Percentiles rank a stretch among this genome's conserved stretches.
Conservation (phyloP, 257 asterid species). For the Rhazya stricta region DNA sequence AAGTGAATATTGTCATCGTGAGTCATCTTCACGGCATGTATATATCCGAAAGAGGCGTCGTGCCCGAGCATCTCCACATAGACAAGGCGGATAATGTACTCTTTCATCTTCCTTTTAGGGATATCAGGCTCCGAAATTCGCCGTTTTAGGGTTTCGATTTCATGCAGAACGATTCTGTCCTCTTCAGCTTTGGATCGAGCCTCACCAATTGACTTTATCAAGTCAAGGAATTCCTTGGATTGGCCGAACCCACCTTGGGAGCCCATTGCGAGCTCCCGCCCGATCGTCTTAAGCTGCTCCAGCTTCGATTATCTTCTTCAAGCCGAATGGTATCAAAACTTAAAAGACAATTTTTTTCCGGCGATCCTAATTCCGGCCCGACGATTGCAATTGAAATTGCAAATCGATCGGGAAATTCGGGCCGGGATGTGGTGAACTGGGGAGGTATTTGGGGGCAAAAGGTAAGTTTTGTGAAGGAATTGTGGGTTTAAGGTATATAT, state of each 20-base stretch:
- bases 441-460: background rate
- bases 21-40: slow-evolving; percentile 97
- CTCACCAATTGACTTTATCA: slow-evolving; percentile 91
- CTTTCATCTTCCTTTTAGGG: slow-evolving; percentile 85
- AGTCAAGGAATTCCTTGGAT: slow-evolving; percentile 88
- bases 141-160: slow-evolving; percentile 75
- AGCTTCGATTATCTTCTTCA: slow-evolving; percentile 27
- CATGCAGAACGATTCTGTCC: slow-evolving; percentile 83
- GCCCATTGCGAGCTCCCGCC: slow-evolving; percentile 98
- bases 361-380: slow-evolving; percentile 12
- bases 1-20: slow-evolving; percentile 74
- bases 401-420: slow-evolving; percentile 9
- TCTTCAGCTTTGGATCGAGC: slow-evolving; percentile 97
- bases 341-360: background rate
- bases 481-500: background rate
- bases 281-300: slow-evolving; percentile 94
- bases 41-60: slow-evolving; percentile 92
- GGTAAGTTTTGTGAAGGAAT: background rate
- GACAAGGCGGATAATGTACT: slow-evolving; percentile 70
- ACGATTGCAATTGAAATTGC: background rate
- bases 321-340: background rate
- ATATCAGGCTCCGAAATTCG: slow-evolving; percentile 68
- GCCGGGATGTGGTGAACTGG: background rate
- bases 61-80: slow-evolving; percentile 96
- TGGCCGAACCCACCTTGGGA: slow-evolving; percentile 91